A percentile compares a stretch with the other conserved stretches of the same genome.
phyloP scores from a whole-genome alignment of 495 filamentous ascomycete species.

The Melanomma pulvis-pyrius region DNA sequence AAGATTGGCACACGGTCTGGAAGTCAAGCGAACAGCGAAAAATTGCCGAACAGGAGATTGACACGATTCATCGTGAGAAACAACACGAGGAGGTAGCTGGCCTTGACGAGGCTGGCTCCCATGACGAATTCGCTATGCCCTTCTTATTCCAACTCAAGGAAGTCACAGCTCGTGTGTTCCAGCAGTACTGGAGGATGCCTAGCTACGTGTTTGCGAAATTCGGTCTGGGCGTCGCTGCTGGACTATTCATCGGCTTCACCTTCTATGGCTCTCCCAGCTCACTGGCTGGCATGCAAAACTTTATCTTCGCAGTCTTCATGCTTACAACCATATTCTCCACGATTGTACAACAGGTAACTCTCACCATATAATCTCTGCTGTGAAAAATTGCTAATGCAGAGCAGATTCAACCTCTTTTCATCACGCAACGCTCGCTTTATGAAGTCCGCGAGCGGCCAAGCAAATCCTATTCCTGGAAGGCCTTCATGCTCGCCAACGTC shows the following conservation, averaged over 20 bases:
- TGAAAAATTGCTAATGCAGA: background rate
- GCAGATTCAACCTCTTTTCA: conserved; percentile 86
- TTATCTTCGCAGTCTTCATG: conserved; percentile 87
- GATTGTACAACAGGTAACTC: conserved; percentile 58
- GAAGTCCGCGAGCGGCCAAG: conserved; percentile 85
- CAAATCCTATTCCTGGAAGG: conserved; percentile 82
- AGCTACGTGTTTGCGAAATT: conserved; percentile 76
- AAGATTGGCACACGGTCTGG: conserved; percentile 24
- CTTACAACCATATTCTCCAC: conserved; percentile 77
- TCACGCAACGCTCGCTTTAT: conserved; percentile 76
- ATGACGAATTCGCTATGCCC: conserved; percentile 42
- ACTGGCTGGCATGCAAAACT: conserved; percentile 47
- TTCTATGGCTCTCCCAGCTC: conserved; percentile 56
- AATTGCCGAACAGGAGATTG: conserved; percentile 62
- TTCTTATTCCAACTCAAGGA: conserved; percentile 53
- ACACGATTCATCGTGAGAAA: conserved; percentile 38
- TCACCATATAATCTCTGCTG: background rate
- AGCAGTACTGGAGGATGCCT: conserved; percentile 87
- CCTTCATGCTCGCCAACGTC: conserved; percentile 57
- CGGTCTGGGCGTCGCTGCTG: conserved; percentile 55
- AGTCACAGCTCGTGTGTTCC: conserved; percentile 67
- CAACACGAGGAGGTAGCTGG: conserved; percentile 37
- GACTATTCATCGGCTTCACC: conserved; percentile 73
- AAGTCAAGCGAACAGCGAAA: conserved; percentile 49
- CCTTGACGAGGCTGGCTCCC: conserved; percentile 33